Evolutionary conservation across 257 asterid species (phyloP), one percentile per base, ranked within the genome.

Genomic region (Cordia subcordata): DNA sequence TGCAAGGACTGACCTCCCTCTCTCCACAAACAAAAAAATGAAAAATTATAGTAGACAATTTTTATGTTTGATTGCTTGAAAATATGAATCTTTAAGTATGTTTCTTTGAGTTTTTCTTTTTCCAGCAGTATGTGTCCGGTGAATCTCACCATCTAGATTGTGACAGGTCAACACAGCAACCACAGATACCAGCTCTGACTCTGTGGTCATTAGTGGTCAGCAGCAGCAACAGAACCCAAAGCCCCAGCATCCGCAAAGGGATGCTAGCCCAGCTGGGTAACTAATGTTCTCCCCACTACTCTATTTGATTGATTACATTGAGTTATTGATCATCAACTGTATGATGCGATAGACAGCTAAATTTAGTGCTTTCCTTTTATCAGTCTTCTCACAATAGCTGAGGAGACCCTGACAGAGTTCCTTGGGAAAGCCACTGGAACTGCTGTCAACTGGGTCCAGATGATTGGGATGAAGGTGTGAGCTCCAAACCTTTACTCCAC

Each of bases 321-420:
- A 23, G 0, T 52, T 13, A 0, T 5, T 10, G 16, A 8, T 19
- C 8, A 8, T 19, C 8, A 13, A 47, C 8, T 47, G 20, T 0
- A 17, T 47, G 19, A 14, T 14, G 5, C 53, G 11, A 14, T n/a
- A n/a, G n/a, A n/a, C n/a, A 14, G 18, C 18, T 47, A 1, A 45
- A 12, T 1, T 19, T 47, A 2, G 18, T 47, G 19, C 21, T 5
- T 52, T 52, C 8, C 19, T 52, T 52, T 22, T 18, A 8, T 13
- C 68, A 93, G 99, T 80, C 96, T 93, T 68, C 97, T 89, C 49
- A 91, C 96, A 9, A 81, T 93, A 54, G 97, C 99, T 69, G 97
- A 93, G 92, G 99, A 93, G 91, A 84, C 97, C 94, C 83, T 88
- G 85, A 76, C 99, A 82, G 99, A 86, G 97, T 93, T 93, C 87